phyloP scores from a whole-genome alignment of 1,284 basidiomycete genomes.

The Flammula alnicola region DNA sequence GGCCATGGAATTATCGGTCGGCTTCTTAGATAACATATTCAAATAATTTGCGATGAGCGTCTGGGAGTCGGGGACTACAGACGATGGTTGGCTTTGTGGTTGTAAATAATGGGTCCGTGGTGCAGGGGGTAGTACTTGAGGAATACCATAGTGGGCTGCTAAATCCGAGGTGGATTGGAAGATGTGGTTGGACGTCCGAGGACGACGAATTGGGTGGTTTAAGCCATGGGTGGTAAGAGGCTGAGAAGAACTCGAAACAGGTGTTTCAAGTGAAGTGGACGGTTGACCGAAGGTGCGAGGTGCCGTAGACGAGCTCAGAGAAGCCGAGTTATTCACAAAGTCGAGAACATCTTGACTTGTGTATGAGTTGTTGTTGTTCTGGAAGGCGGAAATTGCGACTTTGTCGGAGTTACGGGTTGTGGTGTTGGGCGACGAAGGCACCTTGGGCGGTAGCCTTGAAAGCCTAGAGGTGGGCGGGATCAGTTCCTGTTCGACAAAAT shows the following conservation, averaged over 20 bases:
- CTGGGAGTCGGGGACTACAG: conserved; percentile 33
- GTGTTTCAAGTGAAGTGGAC: conserved; percentile 42
- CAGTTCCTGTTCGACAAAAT: conserved; percentile 41
- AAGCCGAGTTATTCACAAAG: conserved; percentile 45
- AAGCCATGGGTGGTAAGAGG: conserved; percentile 44
- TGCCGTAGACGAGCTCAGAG: conserved; percentile 40
- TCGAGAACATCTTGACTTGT: conserved; percentile 47
- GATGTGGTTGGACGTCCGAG: conserved; percentile 44
- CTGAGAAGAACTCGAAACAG: conserved; percentile 41
- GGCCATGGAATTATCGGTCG: conserved; percentile 35
- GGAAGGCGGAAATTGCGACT: conserved; percentile 46
- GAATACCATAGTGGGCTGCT: conserved; percentile 77
- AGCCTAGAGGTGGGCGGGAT: conserved; percentile 44
- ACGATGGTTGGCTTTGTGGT: conserved; percentile 30
- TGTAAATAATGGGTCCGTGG: conserved; percentile 53
- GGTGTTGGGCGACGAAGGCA: conserved; percentile 35
- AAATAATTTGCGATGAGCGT: conserved; percentile 41
- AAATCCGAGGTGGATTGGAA: conserved; percentile 53
- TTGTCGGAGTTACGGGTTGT: conserved; percentile 20
- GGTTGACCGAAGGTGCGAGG: conserved; percentile 39
- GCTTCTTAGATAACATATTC: conserved; percentile 44
- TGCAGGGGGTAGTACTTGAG: conserved; percentile 65
- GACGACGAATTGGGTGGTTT: conserved; percentile 44
- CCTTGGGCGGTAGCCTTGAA: conserved; percentile 37
- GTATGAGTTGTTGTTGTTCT: conserved; percentile 30